Percentiles rank a stretch among this genome's conserved stretches.
Conservation (phyloP, 2,329 filamentous ascomycete genomes). For the Sphaerulina vaccinii region DNA sequence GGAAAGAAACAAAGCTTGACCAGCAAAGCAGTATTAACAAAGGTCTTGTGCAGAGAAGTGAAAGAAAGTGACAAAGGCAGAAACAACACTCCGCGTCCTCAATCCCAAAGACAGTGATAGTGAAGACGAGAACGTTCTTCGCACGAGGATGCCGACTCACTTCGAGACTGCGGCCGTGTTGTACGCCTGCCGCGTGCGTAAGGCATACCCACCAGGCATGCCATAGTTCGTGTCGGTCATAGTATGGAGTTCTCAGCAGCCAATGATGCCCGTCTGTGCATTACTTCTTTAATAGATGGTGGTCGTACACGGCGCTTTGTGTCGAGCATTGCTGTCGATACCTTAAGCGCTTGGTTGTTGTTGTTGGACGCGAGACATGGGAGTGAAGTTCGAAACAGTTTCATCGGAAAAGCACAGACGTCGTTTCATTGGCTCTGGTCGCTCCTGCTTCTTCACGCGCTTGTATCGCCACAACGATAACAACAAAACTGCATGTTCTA, state of each 20-base stretch:
- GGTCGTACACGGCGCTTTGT: slow-evolving; percentile 12
- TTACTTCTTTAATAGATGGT: neutral
- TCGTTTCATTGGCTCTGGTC: neutral
- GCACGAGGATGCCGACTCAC: neutral
- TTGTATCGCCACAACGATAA: neutral
- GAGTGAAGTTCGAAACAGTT: neutral
- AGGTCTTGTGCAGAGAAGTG: slow-evolving; percentile 8
- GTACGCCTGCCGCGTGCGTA: slow-evolving; percentile 1
- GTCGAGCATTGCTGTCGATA: neutral
- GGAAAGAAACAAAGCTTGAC: slow-evolving; percentile 12
- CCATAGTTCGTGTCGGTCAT: slow-evolving; percentile 6
- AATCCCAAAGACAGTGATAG: neutral
- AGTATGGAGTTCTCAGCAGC: neutral
- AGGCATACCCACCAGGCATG: neutral
- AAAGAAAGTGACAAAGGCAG: slow-evolving; percentile 13
- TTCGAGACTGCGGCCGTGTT: slow-evolving; percentile 8
- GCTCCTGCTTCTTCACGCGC: too few relatives aligned
- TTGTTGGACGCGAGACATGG: neutral
- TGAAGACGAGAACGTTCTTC: neutral
- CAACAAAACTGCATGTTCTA: too few relatives aligned
- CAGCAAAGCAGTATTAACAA: slow-evolving; percentile 20
- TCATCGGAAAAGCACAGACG: neutral
- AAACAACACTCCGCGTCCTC: neutral
- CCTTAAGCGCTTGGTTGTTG: slow-evolving; percentile 8
- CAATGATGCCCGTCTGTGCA: slow-evolving; percentile 2